These are phyloP conservation scores for Tricholoma furcatifolium DNA, from an alignment of 768 basidiomycete genomes.

Conservation along the genomic window DNA sequence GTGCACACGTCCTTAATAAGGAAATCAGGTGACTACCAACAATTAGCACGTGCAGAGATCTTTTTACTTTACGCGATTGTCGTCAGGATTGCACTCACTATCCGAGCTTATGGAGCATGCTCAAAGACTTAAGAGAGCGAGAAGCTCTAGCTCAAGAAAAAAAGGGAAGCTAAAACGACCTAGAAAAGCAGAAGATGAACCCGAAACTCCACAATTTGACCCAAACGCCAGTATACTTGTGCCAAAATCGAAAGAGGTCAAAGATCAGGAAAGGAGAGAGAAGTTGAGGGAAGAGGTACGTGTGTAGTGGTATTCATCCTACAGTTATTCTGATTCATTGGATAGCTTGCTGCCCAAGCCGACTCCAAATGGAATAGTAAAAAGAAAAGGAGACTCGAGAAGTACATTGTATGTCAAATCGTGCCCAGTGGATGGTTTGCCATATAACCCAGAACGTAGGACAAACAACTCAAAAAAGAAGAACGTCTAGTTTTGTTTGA, in stretches of 20 bases:
- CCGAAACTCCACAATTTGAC: constrained; percentile 33
- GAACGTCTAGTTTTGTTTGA: constrained; percentile 75
- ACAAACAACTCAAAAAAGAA: constrained; percentile 92
- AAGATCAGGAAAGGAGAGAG: constrained; percentile 57
- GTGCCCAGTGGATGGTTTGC: not conserved
- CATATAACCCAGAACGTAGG: constrained; percentile 39
- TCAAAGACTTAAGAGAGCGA: constrained; percentile 55
- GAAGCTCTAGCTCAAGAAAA: constrained; percentile 61
- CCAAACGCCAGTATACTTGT: constrained; percentile 58
- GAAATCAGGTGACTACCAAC: constrained; percentile 5
- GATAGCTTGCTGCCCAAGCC: constrained; percentile 47
- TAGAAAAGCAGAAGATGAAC: constrained; percentile 15
- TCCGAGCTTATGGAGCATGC: constrained; percentile 21
- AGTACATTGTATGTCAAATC: constrained; percentile 74
- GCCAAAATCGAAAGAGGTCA: constrained; percentile 60
- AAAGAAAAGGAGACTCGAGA: constrained; percentile 87
- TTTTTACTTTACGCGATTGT: not conserved
- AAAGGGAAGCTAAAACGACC: constrained; percentile 48
- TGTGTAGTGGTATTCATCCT: not conserved
- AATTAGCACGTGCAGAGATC: constrained; percentile 4
- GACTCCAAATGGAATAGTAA: constrained; percentile 77
- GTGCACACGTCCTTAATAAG: constrained; percentile 4
- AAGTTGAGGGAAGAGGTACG: constrained; percentile 61
- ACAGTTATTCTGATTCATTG: constrained; percentile 7
- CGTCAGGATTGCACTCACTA: not conserved